These are phyloP conservation scores for Gorgonomyces haynaldii DNA, from an alignment of 192 early-diverging fungal species.

Conservation along the genomic window DNA sequence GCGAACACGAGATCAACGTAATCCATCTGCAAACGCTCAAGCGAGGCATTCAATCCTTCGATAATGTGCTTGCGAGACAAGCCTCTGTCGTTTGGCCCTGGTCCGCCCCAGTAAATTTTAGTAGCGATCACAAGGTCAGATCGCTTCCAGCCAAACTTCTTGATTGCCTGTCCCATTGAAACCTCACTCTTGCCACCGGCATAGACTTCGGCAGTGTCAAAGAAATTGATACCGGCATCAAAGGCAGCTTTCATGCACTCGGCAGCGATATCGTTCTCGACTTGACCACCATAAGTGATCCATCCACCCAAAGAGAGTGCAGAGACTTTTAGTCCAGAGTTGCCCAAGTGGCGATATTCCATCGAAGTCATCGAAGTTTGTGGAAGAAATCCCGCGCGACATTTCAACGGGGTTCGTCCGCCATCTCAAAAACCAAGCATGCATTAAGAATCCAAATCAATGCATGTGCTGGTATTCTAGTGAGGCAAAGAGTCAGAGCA, in stretches of 20 bases:
- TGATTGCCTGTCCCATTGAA: slow-evolving; percentile 66
- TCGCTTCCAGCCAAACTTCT: slow-evolving; percentile 60
- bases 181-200: slow-evolving; percentile 62
- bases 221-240: slow-evolving; percentile 69
- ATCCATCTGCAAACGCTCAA: slow-evolving; percentile 58
- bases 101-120: slow-evolving; percentile 43
- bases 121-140: slow-evolving; percentile 67
- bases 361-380: too few species aligned
- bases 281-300: slow-evolving; percentile 60
- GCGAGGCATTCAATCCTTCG: slow-evolving; percentile 61
- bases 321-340: slow-evolving; percentile 66
- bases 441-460: too few species aligned
- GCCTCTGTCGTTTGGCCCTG: slow-evolving; percentile 55
- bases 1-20: slow-evolving; percentile 67
- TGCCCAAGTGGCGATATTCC: slow-evolving; percentile 72
- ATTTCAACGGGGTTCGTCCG: too few species aligned
- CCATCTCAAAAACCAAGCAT: too few species aligned
- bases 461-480: too few species aligned
- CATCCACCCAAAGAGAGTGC: slow-evolving; percentile 54
- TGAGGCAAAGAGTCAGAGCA: too few species aligned
- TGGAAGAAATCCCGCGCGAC: too few species aligned
- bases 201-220: slow-evolving; percentile 40
- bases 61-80: slow-evolving; percentile 77
- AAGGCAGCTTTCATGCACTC: slow-evolving; percentile 58
- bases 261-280: slow-evolving; percentile 36